These are phyloP conservation scores for Aspergillus amoenus DNA, from an alignment of 2,329 filamentous ascomycete genomes.

Conservation along the genomic window DNA sequence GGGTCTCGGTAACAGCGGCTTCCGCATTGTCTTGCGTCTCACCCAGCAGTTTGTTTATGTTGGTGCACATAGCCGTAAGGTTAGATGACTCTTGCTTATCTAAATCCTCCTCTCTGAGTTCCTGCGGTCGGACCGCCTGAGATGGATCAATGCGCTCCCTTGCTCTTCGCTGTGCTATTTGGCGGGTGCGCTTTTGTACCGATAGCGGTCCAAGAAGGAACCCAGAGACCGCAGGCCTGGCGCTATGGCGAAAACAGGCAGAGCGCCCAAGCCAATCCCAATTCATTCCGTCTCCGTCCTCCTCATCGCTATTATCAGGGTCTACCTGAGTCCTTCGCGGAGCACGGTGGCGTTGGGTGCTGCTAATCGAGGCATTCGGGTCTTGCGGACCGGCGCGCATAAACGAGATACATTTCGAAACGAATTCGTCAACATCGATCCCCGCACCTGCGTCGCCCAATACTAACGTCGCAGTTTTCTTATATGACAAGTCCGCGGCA, in stretches of 20 bases:
- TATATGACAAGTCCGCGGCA: slow-evolving; percentile 75
- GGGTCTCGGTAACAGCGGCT: slow-evolving; percentile 49
- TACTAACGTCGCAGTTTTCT: slow-evolving; percentile 72
- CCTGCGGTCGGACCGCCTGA: slow-evolving; percentile 71
- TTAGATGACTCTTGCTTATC: slow-evolving; percentile 75
- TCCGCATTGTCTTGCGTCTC: slow-evolving; percentile 46
- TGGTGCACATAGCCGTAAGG: slow-evolving; percentile 73
- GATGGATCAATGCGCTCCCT: slow-evolving; percentile 65
- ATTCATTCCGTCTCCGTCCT: slow-evolving; percentile 74
- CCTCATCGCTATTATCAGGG: slow-evolving; percentile 65
- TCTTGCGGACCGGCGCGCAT: slow-evolving; percentile 70
- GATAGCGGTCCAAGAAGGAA: slow-evolving; percentile 89
- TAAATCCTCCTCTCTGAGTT: slow-evolving; percentile 72
- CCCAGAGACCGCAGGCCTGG: slow-evolving; percentile 72
- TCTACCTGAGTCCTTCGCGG: slow-evolving; percentile 34
- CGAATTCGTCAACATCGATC: slow-evolving; percentile 86
- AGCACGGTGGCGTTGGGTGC: slow-evolving; percentile 41
- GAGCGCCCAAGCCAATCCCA: slow-evolving; percentile 81
- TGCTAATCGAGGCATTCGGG: slow-evolving; percentile 44
- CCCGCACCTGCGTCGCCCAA: slow-evolving; percentile 72
- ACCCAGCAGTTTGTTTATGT: slow-evolving; percentile 65
- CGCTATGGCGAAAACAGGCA: slow-evolving; percentile 71
- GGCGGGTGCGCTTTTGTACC: slow-evolving; percentile 78
- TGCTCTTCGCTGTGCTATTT: slow-evolving; percentile 67
- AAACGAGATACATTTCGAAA: slow-evolving; percentile 83